These are phyloP conservation scores for Psidium guajava DNA, from an alignment of 345 rosid genomes.

Conservation along the genomic window DNA sequence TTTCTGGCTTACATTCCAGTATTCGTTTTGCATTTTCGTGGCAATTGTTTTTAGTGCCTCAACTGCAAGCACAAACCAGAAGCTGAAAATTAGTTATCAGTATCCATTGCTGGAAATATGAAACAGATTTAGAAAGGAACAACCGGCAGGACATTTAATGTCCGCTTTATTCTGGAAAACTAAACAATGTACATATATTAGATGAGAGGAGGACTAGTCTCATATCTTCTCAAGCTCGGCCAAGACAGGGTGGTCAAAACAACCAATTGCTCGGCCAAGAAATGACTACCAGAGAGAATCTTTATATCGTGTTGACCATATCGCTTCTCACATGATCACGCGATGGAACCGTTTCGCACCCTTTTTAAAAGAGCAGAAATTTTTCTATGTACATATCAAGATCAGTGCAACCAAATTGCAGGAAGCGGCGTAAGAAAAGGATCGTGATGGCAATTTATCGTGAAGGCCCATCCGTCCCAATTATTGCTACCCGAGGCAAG, in stretches of 20 bases:
- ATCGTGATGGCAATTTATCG: neutral
- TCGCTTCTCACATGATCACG: too few relatives aligned
- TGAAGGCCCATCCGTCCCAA: neutral
- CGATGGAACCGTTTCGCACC: neutral
- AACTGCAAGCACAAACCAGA: slow-evolving; percentile 22
- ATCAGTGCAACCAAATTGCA: neutral
- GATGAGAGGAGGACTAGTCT: too few relatives aligned
- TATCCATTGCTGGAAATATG: neutral
- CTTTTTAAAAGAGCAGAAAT: neutral
- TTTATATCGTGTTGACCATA: neutral
- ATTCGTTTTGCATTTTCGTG: slow-evolving; percentile 17
- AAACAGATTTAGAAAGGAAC: neutral
- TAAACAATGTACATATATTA: too few relatives aligned
- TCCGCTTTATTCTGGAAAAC: neutral
- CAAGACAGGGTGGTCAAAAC: too few relatives aligned
- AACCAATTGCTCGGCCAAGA: too few relatives aligned
- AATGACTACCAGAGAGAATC: neutral
- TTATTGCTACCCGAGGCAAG: neutral
- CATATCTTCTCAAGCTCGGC: too few relatives aligned
- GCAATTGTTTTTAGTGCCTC: slow-evolving; percentile 34
- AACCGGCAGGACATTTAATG: neutral
- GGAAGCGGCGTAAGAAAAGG: neutral
- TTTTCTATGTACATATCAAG: neutral
- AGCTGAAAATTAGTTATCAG: neutral
- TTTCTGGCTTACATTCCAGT: slow-evolving; percentile 13